phyloP scores from a whole-genome alignment of 805 yeast species.

The Candida orba region DNA sequence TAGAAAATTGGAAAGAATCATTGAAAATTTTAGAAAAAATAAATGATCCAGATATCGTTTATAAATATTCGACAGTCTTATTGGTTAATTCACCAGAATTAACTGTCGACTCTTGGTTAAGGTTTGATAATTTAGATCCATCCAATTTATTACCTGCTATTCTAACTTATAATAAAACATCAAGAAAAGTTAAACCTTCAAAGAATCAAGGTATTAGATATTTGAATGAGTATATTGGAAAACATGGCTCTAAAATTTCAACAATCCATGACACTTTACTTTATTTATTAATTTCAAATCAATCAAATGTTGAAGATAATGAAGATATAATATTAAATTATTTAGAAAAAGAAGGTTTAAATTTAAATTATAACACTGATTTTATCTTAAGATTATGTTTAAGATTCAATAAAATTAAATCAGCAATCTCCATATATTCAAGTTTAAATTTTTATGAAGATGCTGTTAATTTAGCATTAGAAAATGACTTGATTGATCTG shows the following conservation, averaged over 20 bases:
- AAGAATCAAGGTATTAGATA: slow-evolving; percentile 64
- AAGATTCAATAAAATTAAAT: slow-evolving; percentile 45
- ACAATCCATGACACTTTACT: slow-evolving; percentile 65
- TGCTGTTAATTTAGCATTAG: slow-evolving; percentile 71
- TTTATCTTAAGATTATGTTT: slow-evolving; percentile 71
- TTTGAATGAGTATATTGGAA: slow-evolving; percentile 46
- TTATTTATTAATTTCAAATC: slow-evolving; percentile 47
- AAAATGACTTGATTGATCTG: slow-evolving; percentile 47
- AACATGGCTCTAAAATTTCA: slow-evolving; percentile 34
- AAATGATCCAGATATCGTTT: slow-evolving; percentile 42
- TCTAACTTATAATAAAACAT: slow-evolving; percentile 53
- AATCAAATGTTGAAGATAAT: slow-evolving; percentile 35
- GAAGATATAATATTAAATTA: slow-evolving; percentile 45
- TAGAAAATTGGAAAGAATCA: slow-evolving; percentile 70
- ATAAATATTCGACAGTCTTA: slow-evolving; percentile 62
- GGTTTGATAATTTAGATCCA: slow-evolving; percentile 46
- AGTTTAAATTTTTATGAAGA: slow-evolving; percentile 65
- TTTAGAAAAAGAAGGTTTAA: slow-evolving; percentile 34
- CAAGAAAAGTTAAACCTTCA: slow-evolving; percentile 30
- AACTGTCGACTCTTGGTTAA: slow-evolving; percentile 77
- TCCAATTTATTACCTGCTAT: slow-evolving; percentile 69
- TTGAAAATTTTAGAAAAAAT: slow-evolving; percentile 47
- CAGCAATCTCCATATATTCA: slow-evolving; percentile 71
- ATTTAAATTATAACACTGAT: slow-evolving; percentile 55
- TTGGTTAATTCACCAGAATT: slow-evolving; percentile 59